A percentile compares a stretch with the other conserved stretches of the same genome.
phyloP scores from a whole-genome alignment of 139 green algal genomes.

The Mychonastes homosphaera region DNA sequence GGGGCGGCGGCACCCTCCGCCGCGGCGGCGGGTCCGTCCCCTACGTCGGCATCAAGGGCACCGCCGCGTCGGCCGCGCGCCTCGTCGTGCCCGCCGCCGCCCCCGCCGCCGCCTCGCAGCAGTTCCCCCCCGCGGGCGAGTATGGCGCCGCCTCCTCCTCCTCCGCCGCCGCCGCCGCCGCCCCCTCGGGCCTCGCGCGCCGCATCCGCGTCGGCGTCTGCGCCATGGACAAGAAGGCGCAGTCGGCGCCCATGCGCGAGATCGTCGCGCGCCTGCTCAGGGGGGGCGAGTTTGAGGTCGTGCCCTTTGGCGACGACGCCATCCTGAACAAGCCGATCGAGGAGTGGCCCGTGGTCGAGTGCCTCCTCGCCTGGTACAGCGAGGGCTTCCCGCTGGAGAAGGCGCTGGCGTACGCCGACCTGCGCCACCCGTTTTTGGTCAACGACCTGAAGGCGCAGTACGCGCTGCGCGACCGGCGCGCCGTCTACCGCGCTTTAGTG shows the following conservation, averaged over 20 bases:
- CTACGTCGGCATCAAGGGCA: no score
- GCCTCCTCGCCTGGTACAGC: conserved; percentile 83
- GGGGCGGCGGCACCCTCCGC: no score
- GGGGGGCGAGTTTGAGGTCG: conserved; percentile 78
- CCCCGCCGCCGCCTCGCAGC: no score
- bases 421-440: conserved; percentile 80
- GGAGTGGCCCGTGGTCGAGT: conserved; percentile 78
- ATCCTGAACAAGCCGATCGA: conserved; percentile 76
- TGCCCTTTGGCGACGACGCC: conserved; percentile 55
- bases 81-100: background rate
- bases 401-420: conserved; percentile 51
- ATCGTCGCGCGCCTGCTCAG: conserved; percentile 67
- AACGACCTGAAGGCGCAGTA: conserved; percentile 81
- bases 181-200: no score
- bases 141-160: no score
- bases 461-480: conserved; percentile 65
- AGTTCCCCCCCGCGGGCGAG: no score
- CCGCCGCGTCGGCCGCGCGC: no score
- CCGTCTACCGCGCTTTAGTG: conserved; percentile 69
- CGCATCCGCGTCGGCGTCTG: conserved; percentile 35
- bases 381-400: conserved; percentile 87
- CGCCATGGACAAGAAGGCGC: conserved; percentile 82
- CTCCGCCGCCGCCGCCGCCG: no score
- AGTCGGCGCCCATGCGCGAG: conserved; percentile 75
- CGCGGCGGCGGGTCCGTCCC: no score